A percentile compares a stretch with the other conserved stretches of the same genome.
Conservation (phyloP, 2,329 filamentous ascomycete genomes). For the Botryosphaeria agaves region DNA sequence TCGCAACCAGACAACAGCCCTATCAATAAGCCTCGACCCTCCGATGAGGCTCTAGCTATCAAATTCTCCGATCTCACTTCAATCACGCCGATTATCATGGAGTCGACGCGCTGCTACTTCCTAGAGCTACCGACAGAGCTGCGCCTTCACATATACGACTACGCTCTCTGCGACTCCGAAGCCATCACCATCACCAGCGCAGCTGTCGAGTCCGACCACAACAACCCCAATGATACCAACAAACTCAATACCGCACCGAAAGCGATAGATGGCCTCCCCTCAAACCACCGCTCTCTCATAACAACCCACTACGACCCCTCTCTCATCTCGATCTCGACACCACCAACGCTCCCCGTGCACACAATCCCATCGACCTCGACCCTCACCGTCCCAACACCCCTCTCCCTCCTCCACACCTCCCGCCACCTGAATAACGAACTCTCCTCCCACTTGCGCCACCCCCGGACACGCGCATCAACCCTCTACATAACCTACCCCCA, state of each 20-base stretch:
- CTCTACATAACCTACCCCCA: constrained; percentile 23
- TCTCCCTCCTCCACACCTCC: constrained; percentile 11
- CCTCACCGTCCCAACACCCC: constrained; percentile 7
- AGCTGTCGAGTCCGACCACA: constrained; percentile 11
- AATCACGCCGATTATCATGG: too few relatives aligned
- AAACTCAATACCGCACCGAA: constrained; percentile 9
- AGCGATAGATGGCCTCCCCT: constrained; percentile 19
- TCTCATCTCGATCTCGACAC: constrained; percentile 16
- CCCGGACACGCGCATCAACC: constrained; percentile 14
- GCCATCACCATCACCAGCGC: constrained; percentile 21
- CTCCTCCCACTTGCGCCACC: constrained; percentile 12
- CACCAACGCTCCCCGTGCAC: constrained; percentile 1
- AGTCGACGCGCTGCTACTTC: constrained; percentile 9
- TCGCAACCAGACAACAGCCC: too few relatives aligned
- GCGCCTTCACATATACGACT: constrained; percentile 23
- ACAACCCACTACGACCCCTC: constrained; percentile 14
- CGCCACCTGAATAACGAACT: constrained; percentile 12
- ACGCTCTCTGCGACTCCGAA: constrained; percentile 17
- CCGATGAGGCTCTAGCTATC: too few relatives aligned
- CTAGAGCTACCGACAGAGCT: constrained; percentile 21
- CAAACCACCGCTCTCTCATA: constrained; percentile 17
- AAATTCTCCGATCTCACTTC: too few relatives aligned
- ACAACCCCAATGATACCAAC: constrained; percentile 14
- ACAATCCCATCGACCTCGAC: constrained; percentile 10
- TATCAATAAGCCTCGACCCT: too few relatives aligned